Conservation (phyloP, 1,284 basidiomycete genomes). For the Cryptococcus wingfieldii region DNA sequence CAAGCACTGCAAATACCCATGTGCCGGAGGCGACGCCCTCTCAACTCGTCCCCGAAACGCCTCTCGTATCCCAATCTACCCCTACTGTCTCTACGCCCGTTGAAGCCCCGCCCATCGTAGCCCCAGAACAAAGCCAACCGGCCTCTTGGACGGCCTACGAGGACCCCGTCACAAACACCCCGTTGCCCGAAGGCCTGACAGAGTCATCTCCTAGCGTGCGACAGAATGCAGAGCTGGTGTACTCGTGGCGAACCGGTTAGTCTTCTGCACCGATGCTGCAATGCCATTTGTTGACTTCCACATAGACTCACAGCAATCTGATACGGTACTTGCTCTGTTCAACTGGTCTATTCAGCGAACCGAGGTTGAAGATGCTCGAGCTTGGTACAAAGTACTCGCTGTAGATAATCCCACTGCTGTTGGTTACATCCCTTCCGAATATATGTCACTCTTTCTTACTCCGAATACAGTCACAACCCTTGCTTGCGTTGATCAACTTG, state of each 20-base stretch:
- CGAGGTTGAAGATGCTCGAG: constrained; percentile 44
- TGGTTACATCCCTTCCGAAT: constrained; percentile 7
- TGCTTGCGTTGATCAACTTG: constrained; percentile 46
- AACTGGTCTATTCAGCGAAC: constrained; percentile 46
- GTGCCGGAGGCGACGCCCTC: background rate
- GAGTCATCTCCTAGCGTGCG: constrained; percentile 33
- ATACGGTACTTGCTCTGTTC: constrained; percentile 45
- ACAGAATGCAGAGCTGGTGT: constrained; percentile 27
- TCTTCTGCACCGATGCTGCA: background rate
- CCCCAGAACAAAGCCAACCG: background rate
- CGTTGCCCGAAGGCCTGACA: constrained; percentile 31
- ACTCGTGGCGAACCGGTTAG: constrained; percentile 29
- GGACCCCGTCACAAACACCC: background rate
- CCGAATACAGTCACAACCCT: constrained; percentile 33
- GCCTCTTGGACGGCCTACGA: background rate
- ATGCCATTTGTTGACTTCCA: background rate
- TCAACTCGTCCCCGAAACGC: background rate
- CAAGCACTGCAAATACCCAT: background rate
- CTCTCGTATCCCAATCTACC: background rate
- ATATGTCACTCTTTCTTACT: background rate
- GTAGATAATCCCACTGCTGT: constrained; percentile 41
- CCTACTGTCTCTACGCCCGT: background rate
- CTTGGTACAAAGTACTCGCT: constrained; percentile 42
- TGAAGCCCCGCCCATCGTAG: background rate
- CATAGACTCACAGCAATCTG: constrained; percentile 30